These are phyloP conservation scores for Theobroma grandiflorum DNA, from an alignment of 441 rosid species.

Conservation along the genomic window DNA sequence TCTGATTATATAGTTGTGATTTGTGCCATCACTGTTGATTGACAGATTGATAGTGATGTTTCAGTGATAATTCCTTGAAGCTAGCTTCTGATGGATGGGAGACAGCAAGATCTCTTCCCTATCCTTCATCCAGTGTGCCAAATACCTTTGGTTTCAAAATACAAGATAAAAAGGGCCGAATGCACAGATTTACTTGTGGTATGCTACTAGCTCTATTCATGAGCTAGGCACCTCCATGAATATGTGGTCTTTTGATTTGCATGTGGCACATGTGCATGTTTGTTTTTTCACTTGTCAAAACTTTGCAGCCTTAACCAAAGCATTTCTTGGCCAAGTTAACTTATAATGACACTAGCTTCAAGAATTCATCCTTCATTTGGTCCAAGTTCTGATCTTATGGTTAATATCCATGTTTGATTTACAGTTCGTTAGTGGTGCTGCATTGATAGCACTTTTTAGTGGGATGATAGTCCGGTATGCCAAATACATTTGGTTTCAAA, in stretches of 20 bases:
- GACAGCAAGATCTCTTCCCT: constrained; percentile 64
- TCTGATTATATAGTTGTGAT: constrained; percentile 22
- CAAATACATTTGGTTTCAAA: constrained; percentile 72
- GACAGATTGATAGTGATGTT: constrained; percentile 28
- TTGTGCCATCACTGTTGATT: constrained; percentile 25
- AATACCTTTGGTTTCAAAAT: constrained; percentile 83
- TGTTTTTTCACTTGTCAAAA: background rate
- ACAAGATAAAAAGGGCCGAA: constrained; percentile 81
- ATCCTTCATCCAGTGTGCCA: constrained; percentile 46
- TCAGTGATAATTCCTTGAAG: constrained; percentile 88
- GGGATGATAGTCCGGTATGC: constrained; percentile 24
- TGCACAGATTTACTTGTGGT: constrained; percentile 97
- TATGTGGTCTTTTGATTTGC: background rate
- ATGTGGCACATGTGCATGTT: background rate
- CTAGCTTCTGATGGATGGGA: constrained; percentile 80
- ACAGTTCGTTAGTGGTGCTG: constrained; percentile 8
- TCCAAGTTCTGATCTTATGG: background rate
- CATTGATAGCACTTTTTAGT: background rate
- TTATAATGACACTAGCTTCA: background rate
- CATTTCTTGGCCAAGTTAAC: background rate
- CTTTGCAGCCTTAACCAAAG: background rate
- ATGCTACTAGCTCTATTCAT: constrained; percentile 30
- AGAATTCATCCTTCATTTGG: no score
- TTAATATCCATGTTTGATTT: background rate
- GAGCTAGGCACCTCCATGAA: background rate